Evolutionary conservation across 441 rosid genomes (phyloP).

Genomic region (Biscutella laevigata): DNA sequence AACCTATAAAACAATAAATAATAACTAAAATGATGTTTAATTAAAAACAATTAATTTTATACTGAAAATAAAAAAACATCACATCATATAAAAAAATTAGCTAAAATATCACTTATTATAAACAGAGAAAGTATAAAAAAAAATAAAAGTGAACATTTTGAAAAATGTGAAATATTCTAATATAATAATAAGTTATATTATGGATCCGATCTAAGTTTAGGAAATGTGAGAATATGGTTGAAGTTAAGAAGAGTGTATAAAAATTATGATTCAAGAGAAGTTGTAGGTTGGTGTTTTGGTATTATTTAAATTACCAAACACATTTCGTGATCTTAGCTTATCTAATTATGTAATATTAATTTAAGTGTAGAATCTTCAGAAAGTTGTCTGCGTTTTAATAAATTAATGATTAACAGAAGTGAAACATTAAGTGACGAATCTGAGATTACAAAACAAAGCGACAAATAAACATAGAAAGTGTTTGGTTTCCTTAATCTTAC

Average conservation of each 20-base stretch:
- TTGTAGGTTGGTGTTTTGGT: slow-evolving; percentile 11
- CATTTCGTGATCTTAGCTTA: slow-evolving; percentile 4
- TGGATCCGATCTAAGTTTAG: slow-evolving; percentile 25
- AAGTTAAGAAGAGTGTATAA: slow-evolving; percentile 13
- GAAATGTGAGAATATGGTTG: slow-evolving; percentile 23
- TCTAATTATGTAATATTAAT: not conserved
- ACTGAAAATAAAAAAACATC: too few relatives aligned
- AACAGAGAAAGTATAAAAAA: too few relatives aligned
- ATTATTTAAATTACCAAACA: slow-evolving; percentile 21
- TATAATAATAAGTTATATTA: not conserved
- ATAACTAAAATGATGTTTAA: too few relatives aligned
- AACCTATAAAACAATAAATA: too few relatives aligned
- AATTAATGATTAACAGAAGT: not conserved
- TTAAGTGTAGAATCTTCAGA: slow-evolving; percentile 21
- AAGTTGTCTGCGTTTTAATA: slow-evolving; percentile 18
- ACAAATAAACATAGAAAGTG: slow-evolving; percentile 20
- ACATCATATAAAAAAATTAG: too few relatives aligned
- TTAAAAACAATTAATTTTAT: too few relatives aligned
- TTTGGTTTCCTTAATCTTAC: slow-evolving; percentile 27
- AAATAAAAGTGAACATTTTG: not conserved
- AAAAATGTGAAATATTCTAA: not conserved
- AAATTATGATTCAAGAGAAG: slow-evolving; percentile 15
- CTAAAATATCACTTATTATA: too few relatives aligned
- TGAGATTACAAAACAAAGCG: slow-evolving; percentile 13
- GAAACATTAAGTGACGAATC: slow-evolving; percentile 18